These are phyloP conservation scores for Prunella vulgaris DNA, from an alignment of 257 asterid species.

Conservation along the genomic window DNA sequence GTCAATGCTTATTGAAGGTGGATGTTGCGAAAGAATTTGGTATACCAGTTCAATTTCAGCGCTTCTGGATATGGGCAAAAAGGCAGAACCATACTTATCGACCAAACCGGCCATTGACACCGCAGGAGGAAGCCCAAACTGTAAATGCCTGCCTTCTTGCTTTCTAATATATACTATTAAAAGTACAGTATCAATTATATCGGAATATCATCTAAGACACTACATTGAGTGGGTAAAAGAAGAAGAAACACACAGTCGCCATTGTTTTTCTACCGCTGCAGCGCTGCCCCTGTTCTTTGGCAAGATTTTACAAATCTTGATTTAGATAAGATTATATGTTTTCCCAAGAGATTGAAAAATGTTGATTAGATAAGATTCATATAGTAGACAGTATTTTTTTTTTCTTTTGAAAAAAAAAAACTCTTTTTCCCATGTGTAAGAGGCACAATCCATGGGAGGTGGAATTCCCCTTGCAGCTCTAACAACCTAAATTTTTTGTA, in stretches of 20 bases:
- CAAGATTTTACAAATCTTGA: not conserved
- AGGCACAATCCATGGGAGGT: not conserved
- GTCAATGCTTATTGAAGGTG: conserved; percentile 52
- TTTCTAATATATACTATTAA: not conserved
- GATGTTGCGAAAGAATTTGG: conserved; percentile 92
- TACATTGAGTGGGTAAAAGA: not conserved
- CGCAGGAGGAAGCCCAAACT: conserved; percentile 84
- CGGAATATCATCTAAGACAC: not conserved
- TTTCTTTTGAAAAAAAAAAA: no score
- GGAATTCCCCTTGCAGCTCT: not conserved
- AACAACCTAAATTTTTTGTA: not conserved
- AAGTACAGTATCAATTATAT: conserved; percentile 7
- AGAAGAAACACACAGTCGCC: not conserved
- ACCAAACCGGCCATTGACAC: conserved; percentile 87
- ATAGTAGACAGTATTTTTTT: not conserved
- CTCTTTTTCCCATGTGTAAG: not conserved
- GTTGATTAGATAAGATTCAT: not conserved
- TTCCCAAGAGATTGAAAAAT: not conserved
- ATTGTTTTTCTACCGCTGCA: not conserved
- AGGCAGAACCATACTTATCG: conserved; percentile 95
- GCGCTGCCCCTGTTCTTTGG: not conserved
- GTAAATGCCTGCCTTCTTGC: conserved; percentile 30
- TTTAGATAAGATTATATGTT: not conserved
- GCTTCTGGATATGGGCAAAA: conserved; percentile 98
- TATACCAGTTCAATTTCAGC: conserved; percentile 82